Conservation (phyloP, 208 protist genomes). For the Trypanosoma brucei region DNA sequence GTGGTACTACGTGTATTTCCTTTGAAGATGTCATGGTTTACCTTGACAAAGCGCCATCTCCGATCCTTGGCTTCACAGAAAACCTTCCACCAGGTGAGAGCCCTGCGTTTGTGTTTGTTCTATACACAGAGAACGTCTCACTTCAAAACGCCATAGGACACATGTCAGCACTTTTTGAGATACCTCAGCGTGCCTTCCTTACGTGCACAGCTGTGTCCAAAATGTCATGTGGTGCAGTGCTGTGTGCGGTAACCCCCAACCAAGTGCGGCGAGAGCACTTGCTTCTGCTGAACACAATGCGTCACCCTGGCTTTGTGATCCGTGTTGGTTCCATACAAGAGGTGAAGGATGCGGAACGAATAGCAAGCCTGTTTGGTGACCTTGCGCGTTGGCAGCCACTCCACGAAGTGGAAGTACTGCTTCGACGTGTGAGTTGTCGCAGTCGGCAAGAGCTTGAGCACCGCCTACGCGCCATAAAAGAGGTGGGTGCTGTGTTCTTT, state of each 20-base stretch:
- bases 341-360: constrained; percentile 15
- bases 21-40: constrained; percentile 55
- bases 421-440: constrained; percentile 58
- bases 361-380: constrained; percentile 36
- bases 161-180: constrained; percentile 56
- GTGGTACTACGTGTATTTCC: constrained; percentile 20
- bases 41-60: constrained; percentile 61
- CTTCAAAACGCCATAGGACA: constrained; percentile 75
- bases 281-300: constrained; percentile 83
- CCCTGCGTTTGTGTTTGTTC: constrained; percentile 74
- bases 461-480: constrained; percentile 55
- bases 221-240: constrained; percentile 66
- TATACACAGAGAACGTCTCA: constrained; percentile 81
- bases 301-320: constrained; percentile 81
- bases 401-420: constrained; percentile 60
- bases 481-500: constrained; percentile 77
- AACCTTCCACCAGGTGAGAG: constrained; percentile 22
- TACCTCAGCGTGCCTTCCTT: constrained; percentile 58
- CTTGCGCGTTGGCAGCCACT: constrained; percentile 70
- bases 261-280: constrained; percentile 58
- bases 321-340: constrained; percentile 65
- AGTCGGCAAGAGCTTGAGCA: constrained; percentile 46
- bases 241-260: constrained; percentile 63
- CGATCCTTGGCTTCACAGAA: constrained; percentile 70
- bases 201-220: constrained; percentile 67